Base-by-base conservation (phyloP, 2,329 filamentous ascomycete species). In the Fusarium longipes region DNA sequence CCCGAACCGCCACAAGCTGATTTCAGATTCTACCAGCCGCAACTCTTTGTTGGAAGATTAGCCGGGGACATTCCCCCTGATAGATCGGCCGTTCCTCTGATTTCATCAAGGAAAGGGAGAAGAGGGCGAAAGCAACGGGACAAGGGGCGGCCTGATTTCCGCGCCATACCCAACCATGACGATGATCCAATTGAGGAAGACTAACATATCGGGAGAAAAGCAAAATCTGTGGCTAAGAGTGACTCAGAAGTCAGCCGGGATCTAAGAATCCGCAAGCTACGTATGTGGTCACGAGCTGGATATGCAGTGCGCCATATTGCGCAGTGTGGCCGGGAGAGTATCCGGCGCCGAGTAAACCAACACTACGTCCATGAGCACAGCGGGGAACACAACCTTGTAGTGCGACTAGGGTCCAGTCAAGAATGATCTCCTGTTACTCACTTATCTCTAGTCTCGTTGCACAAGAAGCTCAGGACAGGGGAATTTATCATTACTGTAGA, bases 161-260 rank as follows among this genome's bases (percentile, higher is more conserved):
- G 77, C 49, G 55, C 73, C 18, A 67, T 78, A 65, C 77, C 77
- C 15, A 66, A 76, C 56, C 72, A 76, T 50, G 63, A 75, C 15
- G 74, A 65, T 18, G 77, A 79, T 57, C 76, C 77, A 42, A 78
- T 79, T 49, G 77, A 78, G 30, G 74, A 70, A 42, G 62, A 61
- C 38, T 67, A 42, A 27, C 35, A 48, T n/a, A 24, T 57, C 32
- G 65, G 52, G 47, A 33, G 57, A 58, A 53, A 49, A 49, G 45
- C 22, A 49, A 49, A 32, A 49, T 25, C 12, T 14, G 15, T 49
- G 42, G 59, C 15, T 24, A 9, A 36, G 17, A 38, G 42, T 51
- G 56, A 57, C 56, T 48, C 50, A 57, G 40, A 54, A 15, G 39
- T 49, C 15, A n/a, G 32, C 25, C 24, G 44, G 42, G 47, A 44